Base-by-base conservation (phyloP, 352 stramenopile species). In the Phytopythium montanum region DNA sequence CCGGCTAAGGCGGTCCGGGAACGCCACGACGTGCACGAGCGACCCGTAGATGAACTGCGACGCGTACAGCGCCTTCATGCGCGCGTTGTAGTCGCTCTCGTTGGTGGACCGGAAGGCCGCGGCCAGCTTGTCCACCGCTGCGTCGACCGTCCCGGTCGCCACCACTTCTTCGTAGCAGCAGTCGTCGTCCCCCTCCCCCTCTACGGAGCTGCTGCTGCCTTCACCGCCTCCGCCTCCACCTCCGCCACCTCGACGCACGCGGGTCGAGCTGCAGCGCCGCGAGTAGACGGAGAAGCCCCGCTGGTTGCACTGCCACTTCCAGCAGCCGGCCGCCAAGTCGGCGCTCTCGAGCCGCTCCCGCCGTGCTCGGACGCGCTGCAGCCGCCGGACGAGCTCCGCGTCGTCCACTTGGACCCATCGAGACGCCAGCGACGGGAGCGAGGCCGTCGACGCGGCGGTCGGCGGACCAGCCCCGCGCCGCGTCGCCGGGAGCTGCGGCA, bases 1-100 rank as follows among this genome's bases (percentile, higher is more conserved):
- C 8, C 49, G 49, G 3, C 18, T 29, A 10, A 25, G 3, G 4
- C 33, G 19, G 46, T 58, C 26, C 21, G 33, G 36, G 19, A 34
- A 64, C 0, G 56, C 34, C 12, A 59, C 50, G 8, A 68, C 44
- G 39, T 78, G 62, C 12, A 76, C 72, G 54, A 84, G n/a, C 1
- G 72, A 76, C 3, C 75, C 72, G 54, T 78, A 79, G 56, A 84
- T 79, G 39, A 81, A 84, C 34, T 79, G 61, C 0, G 65, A 54
- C 51, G 74, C 65, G 68, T 74, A 79, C 5, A 81, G 29, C 7
- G 63, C 38, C 25, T 69, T 64, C 72, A 84, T 81, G n/a, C 70
- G 31, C 1, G 42, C 52, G 46, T 81, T 81, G 50, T 65, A 75
- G 39, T 71, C 67, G 38, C 45, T 75, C 46, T 81, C 72, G 29